These are phyloP conservation scores for Russula olivacea DNA, from an alignment of 768 basidiomycete species.

Conservation along the genomic window DNA sequence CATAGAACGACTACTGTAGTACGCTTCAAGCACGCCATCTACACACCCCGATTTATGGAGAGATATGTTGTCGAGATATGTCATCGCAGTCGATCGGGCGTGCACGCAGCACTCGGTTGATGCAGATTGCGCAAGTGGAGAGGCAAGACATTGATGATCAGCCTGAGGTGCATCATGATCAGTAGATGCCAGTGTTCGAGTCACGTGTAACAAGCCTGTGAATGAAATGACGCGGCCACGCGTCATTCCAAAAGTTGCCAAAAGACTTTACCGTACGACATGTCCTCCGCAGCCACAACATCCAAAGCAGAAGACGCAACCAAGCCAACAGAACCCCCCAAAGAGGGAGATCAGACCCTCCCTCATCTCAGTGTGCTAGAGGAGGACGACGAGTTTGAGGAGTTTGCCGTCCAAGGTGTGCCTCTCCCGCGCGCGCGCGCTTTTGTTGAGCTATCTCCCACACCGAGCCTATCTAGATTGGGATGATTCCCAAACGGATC, in stretches of 20 bases:
- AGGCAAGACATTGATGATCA: too few species aligned
- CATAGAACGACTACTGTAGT: too few species aligned
- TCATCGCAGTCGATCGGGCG: too few species aligned
- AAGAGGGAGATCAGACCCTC: slow-evolving; percentile 13
- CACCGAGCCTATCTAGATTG: slow-evolving; percentile 55
- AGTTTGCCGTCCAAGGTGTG: slow-evolving; percentile 78
- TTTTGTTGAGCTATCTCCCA: too few species aligned
- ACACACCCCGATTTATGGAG: too few species aligned
- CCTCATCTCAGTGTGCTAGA: slow-evolving; percentile 85
- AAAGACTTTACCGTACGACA: slow-evolving; percentile 8
- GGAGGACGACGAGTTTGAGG: slow-evolving; percentile 97
- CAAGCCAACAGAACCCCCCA: slow-evolving; percentile 27
- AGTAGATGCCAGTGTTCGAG: too few species aligned
- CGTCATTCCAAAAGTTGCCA: not conserved
- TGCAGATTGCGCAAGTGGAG: too few species aligned
- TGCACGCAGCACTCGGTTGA: too few species aligned
- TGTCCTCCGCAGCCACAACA: slow-evolving; percentile 31
- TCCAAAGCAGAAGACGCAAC: slow-evolving; percentile 28
- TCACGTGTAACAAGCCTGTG: slow-evolving; percentile 1
- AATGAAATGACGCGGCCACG: not conserved
- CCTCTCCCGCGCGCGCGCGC: too few species aligned
- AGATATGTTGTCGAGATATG: too few species aligned
- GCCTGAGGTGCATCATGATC: too few species aligned
- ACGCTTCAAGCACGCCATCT: too few species aligned
- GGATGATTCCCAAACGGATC: slow-evolving; percentile 80